phyloP scores from a whole-genome alignment of 306 rosid genomes.

The Vigna unguiculata region DNA sequence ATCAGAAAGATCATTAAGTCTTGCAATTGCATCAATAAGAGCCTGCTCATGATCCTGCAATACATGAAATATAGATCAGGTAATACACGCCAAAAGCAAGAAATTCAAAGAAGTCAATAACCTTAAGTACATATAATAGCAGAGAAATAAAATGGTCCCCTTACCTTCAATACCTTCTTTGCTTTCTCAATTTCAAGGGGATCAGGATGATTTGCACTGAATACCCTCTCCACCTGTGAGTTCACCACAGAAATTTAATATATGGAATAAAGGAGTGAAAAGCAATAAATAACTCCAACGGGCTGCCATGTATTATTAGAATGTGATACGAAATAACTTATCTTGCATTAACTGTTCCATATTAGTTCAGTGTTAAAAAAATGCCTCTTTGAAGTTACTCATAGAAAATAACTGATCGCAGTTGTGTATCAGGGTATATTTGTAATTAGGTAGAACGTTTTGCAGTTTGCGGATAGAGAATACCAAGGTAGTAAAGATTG shows the following conservation, averaged over 20 bases:
- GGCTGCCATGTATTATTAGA: neutral
- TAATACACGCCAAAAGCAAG: conserved; percentile 8
- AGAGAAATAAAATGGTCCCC: conserved; percentile 31
- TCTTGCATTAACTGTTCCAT: neutral
- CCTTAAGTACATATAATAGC: neutral
- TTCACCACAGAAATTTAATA: conserved; percentile 38
- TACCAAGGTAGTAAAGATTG: neutral
- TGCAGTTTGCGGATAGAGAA: neutral
- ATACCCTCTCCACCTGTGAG: conserved; percentile 87
- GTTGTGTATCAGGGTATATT: neutral
- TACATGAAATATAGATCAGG: conserved; percentile 36
- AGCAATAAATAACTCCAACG: neutral
- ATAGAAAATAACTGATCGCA: neutral
- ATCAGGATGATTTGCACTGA: conserved; percentile 86
- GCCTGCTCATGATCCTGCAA: conserved; percentile 93
- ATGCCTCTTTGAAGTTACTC: neutral
- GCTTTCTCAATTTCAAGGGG: conserved; percentile 88
- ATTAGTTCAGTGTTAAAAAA: neutral
- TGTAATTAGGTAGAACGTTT: conserved; percentile 3
- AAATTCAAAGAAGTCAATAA: conserved; percentile 9
- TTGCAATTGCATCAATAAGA: conserved; percentile 85
- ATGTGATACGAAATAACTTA: neutral
- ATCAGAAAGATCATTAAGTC: conserved; percentile 75
- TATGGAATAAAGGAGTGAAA: neutral
- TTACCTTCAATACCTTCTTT: conserved; percentile 86